phyloP scores from a whole-genome alignment of 129 eudicot species.

The Gnaphalium uliginosum region DNA sequence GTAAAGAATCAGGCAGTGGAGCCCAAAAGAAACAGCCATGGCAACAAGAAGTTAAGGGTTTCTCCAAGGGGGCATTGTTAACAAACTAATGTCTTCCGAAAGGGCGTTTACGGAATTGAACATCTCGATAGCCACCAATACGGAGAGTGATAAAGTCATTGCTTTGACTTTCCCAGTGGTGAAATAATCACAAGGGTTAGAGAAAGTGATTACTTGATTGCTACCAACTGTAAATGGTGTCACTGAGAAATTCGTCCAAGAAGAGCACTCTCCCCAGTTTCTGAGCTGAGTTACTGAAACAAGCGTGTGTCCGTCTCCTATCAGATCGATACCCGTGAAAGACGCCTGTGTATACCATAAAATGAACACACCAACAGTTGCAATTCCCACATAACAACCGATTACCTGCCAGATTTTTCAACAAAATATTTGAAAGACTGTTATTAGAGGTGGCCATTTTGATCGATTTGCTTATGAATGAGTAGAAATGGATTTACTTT shows the following conservation, averaged over 20 bases:
- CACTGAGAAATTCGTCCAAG: constrained; percentile 68
- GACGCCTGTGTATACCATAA: constrained; percentile 84
- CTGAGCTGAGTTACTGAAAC: constrained; percentile 71
- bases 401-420: constrained; percentile 52
- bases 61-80: constrained; percentile 76
- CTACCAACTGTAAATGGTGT: constrained; percentile 59
- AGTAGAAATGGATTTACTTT: neutral
- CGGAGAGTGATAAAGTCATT: constrained; percentile 68
- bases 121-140: constrained; percentile 78
- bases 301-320: constrained; percentile 72
- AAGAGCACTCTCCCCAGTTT: constrained; percentile 72
- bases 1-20: constrained; percentile 65
- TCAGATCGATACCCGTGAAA: constrained; percentile 66
- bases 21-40: constrained; percentile 57
- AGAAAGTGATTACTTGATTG: constrained; percentile 43
- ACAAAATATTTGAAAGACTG: neutral
- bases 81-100: constrained; percentile 71
- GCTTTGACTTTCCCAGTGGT: constrained; percentile 71
- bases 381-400: constrained; percentile 83
- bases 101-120: constrained; percentile 76
- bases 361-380: constrained; percentile 79
- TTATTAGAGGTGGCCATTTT: neutral
- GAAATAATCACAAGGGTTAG: constrained; percentile 81
- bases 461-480: neutral
- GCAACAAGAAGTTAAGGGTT: constrained; percentile 78